Conservation (phyloP, 768 basidiomycete genomes). For the Termitomyces eurrhizus region DNA sequence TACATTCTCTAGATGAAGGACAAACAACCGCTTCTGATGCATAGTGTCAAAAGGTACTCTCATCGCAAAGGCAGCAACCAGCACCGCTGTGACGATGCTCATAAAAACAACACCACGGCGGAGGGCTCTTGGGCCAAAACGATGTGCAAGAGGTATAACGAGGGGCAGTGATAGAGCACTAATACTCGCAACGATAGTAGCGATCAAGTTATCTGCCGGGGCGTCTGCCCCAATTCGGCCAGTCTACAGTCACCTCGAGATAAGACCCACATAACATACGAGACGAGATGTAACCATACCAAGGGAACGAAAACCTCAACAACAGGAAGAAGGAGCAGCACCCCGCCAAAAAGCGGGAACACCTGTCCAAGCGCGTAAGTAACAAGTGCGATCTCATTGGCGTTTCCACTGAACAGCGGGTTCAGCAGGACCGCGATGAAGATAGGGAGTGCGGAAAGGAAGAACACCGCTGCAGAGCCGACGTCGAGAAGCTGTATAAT, state of each 20-base stretch:
- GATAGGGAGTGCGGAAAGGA: constrained; percentile 56
- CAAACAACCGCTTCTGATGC: constrained; percentile 87
- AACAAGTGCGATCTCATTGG: constrained; percentile 45
- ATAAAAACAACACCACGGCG: constrained; percentile 39
- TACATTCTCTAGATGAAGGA: constrained; percentile 85
- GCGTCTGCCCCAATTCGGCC: constrained; percentile 81
- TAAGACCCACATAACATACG: not conserved
- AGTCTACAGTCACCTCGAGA: constrained; percentile 42
- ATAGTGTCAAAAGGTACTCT: constrained; percentile 68
- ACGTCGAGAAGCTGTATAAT: constrained; percentile 60
- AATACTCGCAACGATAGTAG: constrained; percentile 61
- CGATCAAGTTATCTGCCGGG: constrained; percentile 87
- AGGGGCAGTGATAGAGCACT: constrained; percentile 59
- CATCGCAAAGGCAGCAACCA: constrained; percentile 59
- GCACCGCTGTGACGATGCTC: constrained; percentile 39
- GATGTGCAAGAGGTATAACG: constrained; percentile 66
- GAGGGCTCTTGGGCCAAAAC: constrained; percentile 46
- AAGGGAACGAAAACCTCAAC: constrained; percentile 90
- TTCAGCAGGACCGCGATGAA: constrained; percentile 57
- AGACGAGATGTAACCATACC: constrained; percentile 33
- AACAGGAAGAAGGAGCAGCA: constrained; percentile 54
- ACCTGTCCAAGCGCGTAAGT: constrained; percentile 62
- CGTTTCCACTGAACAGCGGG: constrained; percentile 24
- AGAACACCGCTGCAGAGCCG: constrained; percentile 76
- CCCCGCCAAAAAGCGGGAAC: constrained; percentile 52